Conservation (phyloP, 495 filamentous ascomycete genomes). For the Baudoinia panamericana region DNA sequence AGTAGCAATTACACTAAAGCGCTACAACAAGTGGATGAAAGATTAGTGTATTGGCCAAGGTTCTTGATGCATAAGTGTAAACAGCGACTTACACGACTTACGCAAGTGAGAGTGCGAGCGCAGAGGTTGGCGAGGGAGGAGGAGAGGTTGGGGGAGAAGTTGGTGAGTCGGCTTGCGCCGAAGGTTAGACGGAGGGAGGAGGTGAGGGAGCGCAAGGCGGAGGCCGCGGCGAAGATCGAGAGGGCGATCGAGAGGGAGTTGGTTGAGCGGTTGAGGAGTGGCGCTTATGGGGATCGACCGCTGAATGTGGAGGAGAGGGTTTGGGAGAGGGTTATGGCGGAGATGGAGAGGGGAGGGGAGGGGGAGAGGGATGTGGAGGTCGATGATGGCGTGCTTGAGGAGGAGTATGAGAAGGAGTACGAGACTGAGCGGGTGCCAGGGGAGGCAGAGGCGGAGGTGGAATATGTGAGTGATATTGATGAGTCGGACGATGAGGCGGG, state of each 20-base stretch:
- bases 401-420: constrained; percentile 56
- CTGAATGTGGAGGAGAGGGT: constrained; percentile 86
- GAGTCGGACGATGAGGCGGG: constrained; percentile 37
- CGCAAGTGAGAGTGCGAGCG: constrained; percentile 83
- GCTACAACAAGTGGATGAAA: constrained; percentile 73
- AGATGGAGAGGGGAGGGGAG: constrained; percentile 75
- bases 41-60: constrained; percentile 91
- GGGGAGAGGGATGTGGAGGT: constrained; percentile 75
- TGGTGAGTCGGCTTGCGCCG: constrained; percentile 82
- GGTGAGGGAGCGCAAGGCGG: constrained; percentile 83
- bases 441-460: constrained; percentile 42
- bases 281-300: constrained; percentile 88
- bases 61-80: constrained; percentile 95
- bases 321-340: constrained; percentile 94
- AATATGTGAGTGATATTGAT: constrained; percentile 70
- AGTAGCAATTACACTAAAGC: constrained; percentile 83
- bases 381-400: constrained; percentile 73
- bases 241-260: constrained; percentile 90
- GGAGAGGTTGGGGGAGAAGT: constrained; percentile 73
- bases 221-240: constrained; percentile 90
- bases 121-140: constrained; percentile 74
- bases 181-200: constrained; percentile 83
- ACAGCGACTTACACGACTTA: constrained; percentile 85
- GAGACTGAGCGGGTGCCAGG: constrained; percentile 44
- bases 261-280: constrained; percentile 78